Evolutionary conservation across 495 filamentous ascomycete species (phyloP).

Genomic region (Aspergillus bertholletiae): DNA sequence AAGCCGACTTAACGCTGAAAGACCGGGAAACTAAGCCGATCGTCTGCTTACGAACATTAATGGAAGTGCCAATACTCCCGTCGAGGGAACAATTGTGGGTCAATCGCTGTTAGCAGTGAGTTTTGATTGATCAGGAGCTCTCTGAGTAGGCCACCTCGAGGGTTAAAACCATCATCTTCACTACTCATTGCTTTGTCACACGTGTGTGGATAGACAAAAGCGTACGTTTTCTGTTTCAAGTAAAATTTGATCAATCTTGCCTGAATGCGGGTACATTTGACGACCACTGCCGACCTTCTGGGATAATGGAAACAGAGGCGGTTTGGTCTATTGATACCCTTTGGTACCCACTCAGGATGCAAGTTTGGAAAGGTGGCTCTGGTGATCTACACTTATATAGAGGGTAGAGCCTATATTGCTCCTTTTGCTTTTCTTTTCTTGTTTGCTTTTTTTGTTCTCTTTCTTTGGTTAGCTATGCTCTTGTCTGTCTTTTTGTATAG

Average conservation of each 20-base stretch:
- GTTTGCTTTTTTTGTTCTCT: background rate
- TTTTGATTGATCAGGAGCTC: background rate
- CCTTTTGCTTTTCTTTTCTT: background rate
- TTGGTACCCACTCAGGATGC: background rate
- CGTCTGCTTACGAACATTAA: background rate
- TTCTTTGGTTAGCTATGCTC: background rate
- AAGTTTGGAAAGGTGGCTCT: conserved; percentile 1
- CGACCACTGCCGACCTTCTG: background rate
- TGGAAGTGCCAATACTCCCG: background rate
- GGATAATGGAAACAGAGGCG: background rate
- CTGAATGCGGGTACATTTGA: background rate
- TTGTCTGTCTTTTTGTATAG: background rate
- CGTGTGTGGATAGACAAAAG: background rate
- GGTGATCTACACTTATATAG: conserved; percentile 5
- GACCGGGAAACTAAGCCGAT: conserved; percentile 20
- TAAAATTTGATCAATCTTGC: background rate
- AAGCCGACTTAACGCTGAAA: conserved; percentile 47
- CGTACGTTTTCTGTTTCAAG: background rate
- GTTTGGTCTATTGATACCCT: conserved; percentile 1
- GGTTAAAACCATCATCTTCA: background rate
- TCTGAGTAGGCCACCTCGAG: background rate
- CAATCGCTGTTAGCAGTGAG: background rate
- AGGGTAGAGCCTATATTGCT: conserved; percentile 6
- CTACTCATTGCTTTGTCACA: background rate
- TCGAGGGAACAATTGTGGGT: background rate